Base-by-base conservation (phyloP, 768 basidiomycete species). In the Royoungia palumana region DNA sequence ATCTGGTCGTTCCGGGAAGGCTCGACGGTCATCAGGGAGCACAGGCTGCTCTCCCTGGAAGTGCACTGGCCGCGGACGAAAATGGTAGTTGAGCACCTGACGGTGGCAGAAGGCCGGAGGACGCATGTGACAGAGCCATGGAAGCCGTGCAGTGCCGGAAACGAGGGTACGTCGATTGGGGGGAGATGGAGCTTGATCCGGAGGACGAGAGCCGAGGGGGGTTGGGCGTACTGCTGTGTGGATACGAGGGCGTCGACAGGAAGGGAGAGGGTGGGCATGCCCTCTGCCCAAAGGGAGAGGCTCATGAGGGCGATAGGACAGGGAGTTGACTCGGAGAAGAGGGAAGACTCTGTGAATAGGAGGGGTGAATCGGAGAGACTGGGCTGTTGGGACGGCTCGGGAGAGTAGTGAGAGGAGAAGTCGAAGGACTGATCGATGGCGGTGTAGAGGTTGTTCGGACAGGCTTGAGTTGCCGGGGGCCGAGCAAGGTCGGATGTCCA, bases 81-180 rank as follows among this genome's bases (percentile, higher is more conserved):
- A 27, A 81, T 74, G 64, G 78, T 75, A 45, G 87, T 89, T 54
- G 77, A 71, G 58, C 85, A 87, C 56, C 79, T 79, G 35, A 80
- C 82, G 36, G 74, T 69, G n/a, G 69, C 61, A 44, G 68, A 59
- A 76, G 83, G 85, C 42, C 76, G 70, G 46, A 68, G 64, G 27
- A 77, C 74, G 49, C 88, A 74, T 34, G 77, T 72, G 46, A 87
- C 58, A 14, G 75, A 77, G 35, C 73, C 83, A 35, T 74, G 71
- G 61, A 89, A 82, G 47, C 87, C 87, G 48, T 84, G 80, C 38
- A 83, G 64, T n/a, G 75, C 75, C 9, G 81, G 72, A 27, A 81
- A 74, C 43, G 73, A 74, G 41, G 75, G 73, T 32, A 75, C 60
- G 57, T 83, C 75, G 34, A 80, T 72, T 25, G 78, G 67, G 8